Percentiles rank a stretch among this genome's conserved stretches.
Conservation (phyloP, 2,329 filamentous ascomycete genomes). For the Chalaropsis ovoidea region DNA sequence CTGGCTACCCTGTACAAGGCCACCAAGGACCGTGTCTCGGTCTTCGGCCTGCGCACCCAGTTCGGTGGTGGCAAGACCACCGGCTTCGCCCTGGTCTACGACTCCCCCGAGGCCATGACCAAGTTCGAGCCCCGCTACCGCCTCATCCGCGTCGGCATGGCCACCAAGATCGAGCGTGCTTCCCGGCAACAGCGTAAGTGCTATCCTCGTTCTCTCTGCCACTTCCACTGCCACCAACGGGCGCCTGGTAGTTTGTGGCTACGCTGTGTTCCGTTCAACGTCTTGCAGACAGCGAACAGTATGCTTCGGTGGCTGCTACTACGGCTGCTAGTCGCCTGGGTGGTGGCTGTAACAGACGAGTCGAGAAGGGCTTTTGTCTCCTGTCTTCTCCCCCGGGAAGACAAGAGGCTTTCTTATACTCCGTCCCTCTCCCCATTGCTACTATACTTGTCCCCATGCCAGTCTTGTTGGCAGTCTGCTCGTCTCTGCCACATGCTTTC, state of each 20-base stretch:
- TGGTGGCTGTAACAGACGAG: constrained; percentile 22
- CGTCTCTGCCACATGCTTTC: constrained; percentile 7
- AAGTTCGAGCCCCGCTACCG: constrained; percentile 99
- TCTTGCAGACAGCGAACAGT: constrained; percentile 6
- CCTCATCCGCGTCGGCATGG: constrained; percentile 84
- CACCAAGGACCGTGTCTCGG: constrained; percentile 91
- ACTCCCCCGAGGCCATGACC: constrained; percentile 96
- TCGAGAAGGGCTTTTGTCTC: constrained; percentile 24
- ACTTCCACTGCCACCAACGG: constrained; percentile 22
- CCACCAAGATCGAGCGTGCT: constrained; percentile 91
- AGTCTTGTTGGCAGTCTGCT: neutral
- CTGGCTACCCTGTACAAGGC: constrained; percentile 95
- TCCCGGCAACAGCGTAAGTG: constrained; percentile 98
- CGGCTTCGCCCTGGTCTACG: constrained; percentile 97
- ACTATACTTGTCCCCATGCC: neutral
- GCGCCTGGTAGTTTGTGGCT: constrained; percentile 11
- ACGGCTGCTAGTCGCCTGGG: constrained; percentile 6
- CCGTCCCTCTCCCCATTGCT: neutral
- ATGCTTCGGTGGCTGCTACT: constrained; percentile 10
- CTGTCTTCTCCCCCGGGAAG: constrained; percentile 23
- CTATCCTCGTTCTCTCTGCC: constrained; percentile 26
- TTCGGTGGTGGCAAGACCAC: constrained; percentile 99
- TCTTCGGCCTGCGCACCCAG: constrained; percentile 97
- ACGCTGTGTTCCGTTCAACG: neutral
- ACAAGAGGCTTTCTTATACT: constrained; percentile 25